Percentiles rank a stretch among this genome's conserved stretches.
Evolutionary conservation across 108 stramenopile genomes (phyloP).

Genomic region (Fragilaria radians): DNA sequence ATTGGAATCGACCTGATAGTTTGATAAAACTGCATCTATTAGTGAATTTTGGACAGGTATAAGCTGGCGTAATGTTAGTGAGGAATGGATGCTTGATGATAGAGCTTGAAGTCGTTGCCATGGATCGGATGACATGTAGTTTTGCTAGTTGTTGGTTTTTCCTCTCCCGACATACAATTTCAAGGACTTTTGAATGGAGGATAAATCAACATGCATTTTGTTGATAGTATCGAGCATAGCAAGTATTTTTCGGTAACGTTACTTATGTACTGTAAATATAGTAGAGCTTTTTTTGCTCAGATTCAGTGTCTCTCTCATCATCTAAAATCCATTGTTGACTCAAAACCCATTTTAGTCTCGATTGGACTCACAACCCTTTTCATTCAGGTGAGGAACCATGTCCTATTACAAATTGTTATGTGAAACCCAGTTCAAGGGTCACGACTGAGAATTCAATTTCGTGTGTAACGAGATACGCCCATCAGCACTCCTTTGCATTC

Average conservation of each 20-base stretch:
- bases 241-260: too few species aligned
- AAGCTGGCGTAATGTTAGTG: neutral
- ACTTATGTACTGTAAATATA: too few species aligned
- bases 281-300: neutral
- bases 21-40: neutral
- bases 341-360: neutral
- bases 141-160: neutral
- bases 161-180: too few species aligned
- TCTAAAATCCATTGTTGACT: neutral
- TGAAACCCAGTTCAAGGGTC: too few species aligned
- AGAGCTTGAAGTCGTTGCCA: neutral
- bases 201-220: too few species aligned
- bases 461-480: too few species aligned
- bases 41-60: neutral
- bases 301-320: neutral
- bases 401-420: constrained; percentile 7
- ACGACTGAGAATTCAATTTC: too few species aligned
- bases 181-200: too few species aligned
- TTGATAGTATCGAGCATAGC: too few species aligned
- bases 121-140: neutral
- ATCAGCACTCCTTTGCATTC: too few species aligned
- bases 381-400: neutral
- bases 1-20: too few species aligned
- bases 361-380: constrained; percentile 1
- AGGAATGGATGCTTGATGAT: neutral